Conservation (phyloP, 2,329 filamentous ascomycete genomes). For the Fusarium sterilihyphosum region DNA sequence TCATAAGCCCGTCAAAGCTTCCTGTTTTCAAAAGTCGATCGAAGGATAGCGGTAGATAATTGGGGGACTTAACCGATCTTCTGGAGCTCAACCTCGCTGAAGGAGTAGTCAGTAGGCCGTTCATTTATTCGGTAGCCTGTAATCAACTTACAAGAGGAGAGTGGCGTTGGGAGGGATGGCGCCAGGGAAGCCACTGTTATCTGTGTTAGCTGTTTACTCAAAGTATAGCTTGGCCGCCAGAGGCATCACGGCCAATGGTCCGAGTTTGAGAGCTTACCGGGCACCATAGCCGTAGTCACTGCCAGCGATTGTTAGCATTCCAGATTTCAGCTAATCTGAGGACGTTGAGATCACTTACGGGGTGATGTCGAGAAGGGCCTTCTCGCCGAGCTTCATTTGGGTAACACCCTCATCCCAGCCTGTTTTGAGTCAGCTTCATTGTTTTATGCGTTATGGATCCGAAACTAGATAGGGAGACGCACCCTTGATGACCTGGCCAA, state of each 20-base stretch:
- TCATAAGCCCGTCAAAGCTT: not conserved
- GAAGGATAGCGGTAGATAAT: not conserved
- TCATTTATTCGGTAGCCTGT: not conserved
- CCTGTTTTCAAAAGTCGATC: conserved; percentile 11
- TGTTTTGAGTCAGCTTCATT: conserved; percentile 47
- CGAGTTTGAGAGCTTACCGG: conserved; percentile 56
- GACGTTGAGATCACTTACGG: conserved; percentile 39
- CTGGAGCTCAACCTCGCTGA: conserved; percentile 75
- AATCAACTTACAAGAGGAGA: conserved; percentile 83
- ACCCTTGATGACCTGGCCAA: conserved; percentile 89
- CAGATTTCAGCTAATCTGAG: not conserved
- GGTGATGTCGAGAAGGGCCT: conserved; percentile 83
- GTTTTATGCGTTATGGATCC: not conserved
- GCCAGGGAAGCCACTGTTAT: conserved; percentile 76
- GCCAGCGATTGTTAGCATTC: conserved; percentile 28
- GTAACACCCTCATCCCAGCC: conserved; percentile 88
- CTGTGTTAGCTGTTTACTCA: conserved; percentile 13
- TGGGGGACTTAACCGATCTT: conserved; percentile 59
- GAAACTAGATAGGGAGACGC: conserved; percentile 41
- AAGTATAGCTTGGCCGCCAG: not conserved
- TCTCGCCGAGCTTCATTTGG: conserved; percentile 91
- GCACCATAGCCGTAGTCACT: conserved; percentile 74
- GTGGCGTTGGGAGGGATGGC: conserved; percentile 79
- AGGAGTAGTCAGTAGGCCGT: not conserved
- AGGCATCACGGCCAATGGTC: not conserved